Evolutionary conservation across 192 early-diverging fungal species (phyloP).

Genomic region (Fimicolochytrium jonesii): DNA sequence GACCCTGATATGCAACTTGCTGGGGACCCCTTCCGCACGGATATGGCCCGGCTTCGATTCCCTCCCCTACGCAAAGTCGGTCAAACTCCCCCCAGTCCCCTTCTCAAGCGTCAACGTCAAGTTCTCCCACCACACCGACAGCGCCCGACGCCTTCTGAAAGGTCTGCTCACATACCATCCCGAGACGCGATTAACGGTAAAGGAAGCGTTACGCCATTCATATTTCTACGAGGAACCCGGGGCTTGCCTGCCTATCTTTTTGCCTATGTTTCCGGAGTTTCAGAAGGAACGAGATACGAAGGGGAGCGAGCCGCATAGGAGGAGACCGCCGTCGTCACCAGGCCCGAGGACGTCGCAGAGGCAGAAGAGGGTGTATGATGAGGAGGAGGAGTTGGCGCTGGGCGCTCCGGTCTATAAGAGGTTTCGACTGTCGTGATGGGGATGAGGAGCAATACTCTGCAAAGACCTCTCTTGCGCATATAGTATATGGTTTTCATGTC

Average conservation of each 20-base stretch:
- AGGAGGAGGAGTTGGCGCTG: slow-evolving; percentile 18
- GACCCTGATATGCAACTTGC: slow-evolving; percentile 74
- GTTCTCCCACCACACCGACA: slow-evolving; percentile 48
- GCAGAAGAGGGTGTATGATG: background rate
- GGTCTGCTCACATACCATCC: slow-evolving; percentile 78
- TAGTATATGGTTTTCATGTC: no score
- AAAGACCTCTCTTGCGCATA: no score
- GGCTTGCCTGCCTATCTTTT: slow-evolving; percentile 33
- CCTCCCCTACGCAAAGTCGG: slow-evolving; percentile 56
- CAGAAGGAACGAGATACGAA: slow-evolving; percentile 31
- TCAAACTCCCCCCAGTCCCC: slow-evolving; percentile 57
- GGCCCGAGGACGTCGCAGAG: background rate
- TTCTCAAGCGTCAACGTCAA: slow-evolving; percentile 56
- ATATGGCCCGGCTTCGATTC: slow-evolving; percentile 75
- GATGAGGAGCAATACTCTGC: no score
- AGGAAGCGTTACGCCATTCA: slow-evolving; percentile 67
- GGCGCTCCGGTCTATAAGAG: slow-evolving; percentile 28
- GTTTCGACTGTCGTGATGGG: slow-evolving; percentile 10
- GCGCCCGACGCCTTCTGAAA: slow-evolving; percentile 58
- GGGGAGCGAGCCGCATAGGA: background rate
- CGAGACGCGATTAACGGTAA: slow-evolving; percentile 65
- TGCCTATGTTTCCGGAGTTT: slow-evolving; percentile 56
- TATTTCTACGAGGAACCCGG: slow-evolving; percentile 81
- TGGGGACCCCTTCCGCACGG: slow-evolving; percentile 77
- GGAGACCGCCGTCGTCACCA: background rate